A percentile compares a stretch with the other conserved stretches of the same genome.
Evolutionary conservation across 1,284 basidiomycete species (phyloP).

Genomic region (Sporisorium exsertum): DNA sequence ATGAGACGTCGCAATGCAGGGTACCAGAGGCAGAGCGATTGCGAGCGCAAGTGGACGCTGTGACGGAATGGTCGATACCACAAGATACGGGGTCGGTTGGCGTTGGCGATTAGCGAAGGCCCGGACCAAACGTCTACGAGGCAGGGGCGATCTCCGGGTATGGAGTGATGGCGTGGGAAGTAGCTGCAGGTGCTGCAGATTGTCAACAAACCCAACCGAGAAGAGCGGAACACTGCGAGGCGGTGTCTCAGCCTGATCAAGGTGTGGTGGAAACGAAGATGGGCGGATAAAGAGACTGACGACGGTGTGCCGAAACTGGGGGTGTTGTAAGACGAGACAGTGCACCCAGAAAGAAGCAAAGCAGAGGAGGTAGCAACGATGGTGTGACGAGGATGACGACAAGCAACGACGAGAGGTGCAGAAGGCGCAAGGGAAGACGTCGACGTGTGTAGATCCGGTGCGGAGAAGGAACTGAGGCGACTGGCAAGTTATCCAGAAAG

Average conservation of each 20-base stretch:
- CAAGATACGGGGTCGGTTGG: not conserved
- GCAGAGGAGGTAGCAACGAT: not conserved
- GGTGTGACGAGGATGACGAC: not conserved
- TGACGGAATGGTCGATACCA: not conserved
- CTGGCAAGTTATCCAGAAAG: not conserved
- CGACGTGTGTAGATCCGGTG: not conserved
- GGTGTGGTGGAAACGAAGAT: not conserved
- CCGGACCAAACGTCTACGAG: constrained; percentile 6
- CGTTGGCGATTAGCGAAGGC: constrained; percentile 9
- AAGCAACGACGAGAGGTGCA: not conserved
- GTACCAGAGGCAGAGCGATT: not conserved
- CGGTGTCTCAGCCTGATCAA: not conserved
- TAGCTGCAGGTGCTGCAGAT: not conserved
- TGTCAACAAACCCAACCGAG: not conserved
- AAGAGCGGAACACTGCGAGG: not conserved
- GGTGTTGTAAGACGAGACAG: not conserved
- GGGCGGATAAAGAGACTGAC: not conserved
- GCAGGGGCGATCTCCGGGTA: constrained; percentile 13
- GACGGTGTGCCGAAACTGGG: not conserved
- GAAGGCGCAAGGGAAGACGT: not conserved
- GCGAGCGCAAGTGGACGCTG: not conserved
- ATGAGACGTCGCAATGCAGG: not conserved
- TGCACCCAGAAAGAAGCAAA: not conserved
- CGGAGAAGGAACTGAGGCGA: not conserved
- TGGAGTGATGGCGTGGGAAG: not conserved